Conservation (phyloP, 2,329 filamentous ascomycete species). For the Claviceps spartinae region DNA sequence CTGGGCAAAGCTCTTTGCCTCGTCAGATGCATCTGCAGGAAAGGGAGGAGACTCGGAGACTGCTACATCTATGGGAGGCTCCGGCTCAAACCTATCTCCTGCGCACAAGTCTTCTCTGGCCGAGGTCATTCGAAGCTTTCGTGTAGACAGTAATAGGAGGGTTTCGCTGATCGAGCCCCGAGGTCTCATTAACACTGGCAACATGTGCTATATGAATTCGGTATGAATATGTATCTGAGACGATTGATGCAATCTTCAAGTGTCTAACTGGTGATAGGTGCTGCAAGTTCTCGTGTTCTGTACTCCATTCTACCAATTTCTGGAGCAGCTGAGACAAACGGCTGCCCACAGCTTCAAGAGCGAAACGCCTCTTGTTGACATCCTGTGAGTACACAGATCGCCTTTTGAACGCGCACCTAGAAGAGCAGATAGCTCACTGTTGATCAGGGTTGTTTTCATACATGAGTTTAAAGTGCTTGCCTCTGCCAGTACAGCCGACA, state of each 20-base stretch:
- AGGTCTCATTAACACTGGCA: constrained; percentile 90
- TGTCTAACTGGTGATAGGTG: constrained; percentile 45
- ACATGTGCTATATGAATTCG: constrained; percentile 99
- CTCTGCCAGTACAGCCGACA: constrained; percentile 59
- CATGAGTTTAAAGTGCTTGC: constrained; percentile 80
- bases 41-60: constrained; percentile 14
- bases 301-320: constrained; percentile 83
- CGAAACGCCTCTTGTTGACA: constrained; percentile 84
- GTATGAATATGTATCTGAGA: constrained; percentile 40
- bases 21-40: constrained; percentile 12
- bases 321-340: constrained; percentile 74
- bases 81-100: constrained; percentile 26
- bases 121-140: constrained; percentile 64
- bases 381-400: constrained; percentile 50
- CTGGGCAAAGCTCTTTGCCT: constrained; percentile 28
- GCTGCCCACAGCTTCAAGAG: constrained; percentile 88
- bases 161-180: constrained; percentile 80
- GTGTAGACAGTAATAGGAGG: constrained; percentile 49
- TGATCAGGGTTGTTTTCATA: constrained; percentile 78
- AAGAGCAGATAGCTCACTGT: neutral
- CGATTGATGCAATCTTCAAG: neutral
- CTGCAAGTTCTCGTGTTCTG: constrained; percentile 93
- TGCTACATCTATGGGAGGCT: constrained; percentile 6
- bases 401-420: neutral
- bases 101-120: constrained; percentile 47